These are phyloP conservation scores for Auriculariales sp. DNA, from an alignment of 768 basidiomycete genomes.

Conservation along the genomic window DNA sequence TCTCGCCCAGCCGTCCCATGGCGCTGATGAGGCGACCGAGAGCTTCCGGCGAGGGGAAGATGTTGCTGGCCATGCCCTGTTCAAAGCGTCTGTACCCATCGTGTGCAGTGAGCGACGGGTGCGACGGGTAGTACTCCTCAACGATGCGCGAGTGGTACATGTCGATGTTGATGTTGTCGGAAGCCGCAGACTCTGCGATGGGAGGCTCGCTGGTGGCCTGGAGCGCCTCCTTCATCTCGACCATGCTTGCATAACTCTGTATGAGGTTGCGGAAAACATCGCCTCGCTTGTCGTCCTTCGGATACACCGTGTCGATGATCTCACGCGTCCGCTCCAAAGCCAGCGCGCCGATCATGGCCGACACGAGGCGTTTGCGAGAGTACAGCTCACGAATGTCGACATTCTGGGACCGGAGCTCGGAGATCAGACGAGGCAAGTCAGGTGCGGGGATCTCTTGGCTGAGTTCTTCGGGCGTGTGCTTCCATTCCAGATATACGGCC, in stretches of 20 bases:
- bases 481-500: neutral
- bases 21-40: conserved; percentile 51
- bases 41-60: conserved; percentile 35
- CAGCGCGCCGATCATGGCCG: neutral
- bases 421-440: neutral
- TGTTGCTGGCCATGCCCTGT: conserved; percentile 24
- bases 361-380: neutral
- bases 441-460: neutral
- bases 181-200: conserved; percentile 21
- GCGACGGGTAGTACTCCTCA: conserved; percentile 19
- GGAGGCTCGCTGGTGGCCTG: conserved; percentile 17
- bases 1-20: conserved; percentile 47
- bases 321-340: neutral
- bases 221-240: neutral
- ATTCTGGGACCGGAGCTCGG: neutral
- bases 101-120: conserved; percentile 15
- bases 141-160: conserved; percentile 15
- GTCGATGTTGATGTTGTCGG: conserved; percentile 19
- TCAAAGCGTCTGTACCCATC: conserved; percentile 38
- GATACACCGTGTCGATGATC: neutral
- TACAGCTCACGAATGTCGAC: neutral
- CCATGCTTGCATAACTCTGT: neutral
- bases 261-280: neutral
- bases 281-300: neutral
- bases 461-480: neutral